These are phyloP conservation scores for Lathyrus aphaca DNA, from an alignment of 306 rosid genomes.

Conservation along the genomic window DNA sequence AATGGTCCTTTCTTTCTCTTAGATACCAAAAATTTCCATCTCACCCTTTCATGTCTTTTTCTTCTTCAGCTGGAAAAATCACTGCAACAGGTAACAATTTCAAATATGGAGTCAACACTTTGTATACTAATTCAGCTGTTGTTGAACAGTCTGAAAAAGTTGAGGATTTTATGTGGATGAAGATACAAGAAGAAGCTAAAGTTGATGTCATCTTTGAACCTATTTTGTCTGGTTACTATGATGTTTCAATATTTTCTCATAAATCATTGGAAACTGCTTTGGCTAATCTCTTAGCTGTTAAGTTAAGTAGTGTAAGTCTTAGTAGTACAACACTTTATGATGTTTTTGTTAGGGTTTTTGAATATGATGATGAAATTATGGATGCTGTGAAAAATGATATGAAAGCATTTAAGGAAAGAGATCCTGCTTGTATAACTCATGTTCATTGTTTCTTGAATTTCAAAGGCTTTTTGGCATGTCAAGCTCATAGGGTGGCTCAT, in stretches of 20 bases:
- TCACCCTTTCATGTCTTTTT: conserved; percentile 43
- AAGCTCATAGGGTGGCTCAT: conserved; percentile 78
- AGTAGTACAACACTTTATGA: conserved; percentile 52
- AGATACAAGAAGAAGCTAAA: conserved; percentile 68
- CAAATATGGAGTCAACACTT: conserved; percentile 27
- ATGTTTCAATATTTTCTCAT: conserved; percentile 57
- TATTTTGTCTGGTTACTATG: conserved; percentile 57
- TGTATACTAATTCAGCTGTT: conserved; percentile 32
- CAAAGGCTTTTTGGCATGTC: conserved; percentile 84
- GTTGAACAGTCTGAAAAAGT: conserved; percentile 32
- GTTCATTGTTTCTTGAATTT: conserved; percentile 76
- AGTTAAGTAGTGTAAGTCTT: conserved; percentile 56
- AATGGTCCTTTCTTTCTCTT: conserved; percentile 14
- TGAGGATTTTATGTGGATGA: conserved; percentile 53
- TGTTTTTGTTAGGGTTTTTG: conserved; percentile 52
- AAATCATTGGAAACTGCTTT: conserved; percentile 60
- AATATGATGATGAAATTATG: conserved; percentile 45
- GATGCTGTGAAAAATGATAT: conserved; percentile 53
- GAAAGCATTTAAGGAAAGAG: conserved; percentile 71
- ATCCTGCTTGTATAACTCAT: conserved; percentile 80
- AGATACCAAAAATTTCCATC: neutral
- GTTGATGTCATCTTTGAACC: conserved; percentile 62
- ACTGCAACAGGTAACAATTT: conserved; percentile 32
- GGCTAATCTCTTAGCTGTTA: conserved; percentile 61
- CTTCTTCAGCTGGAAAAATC: conserved; percentile 12